Conservation (phyloP, 148 eudicot species). For the Salicornia ramosissima region DNA sequence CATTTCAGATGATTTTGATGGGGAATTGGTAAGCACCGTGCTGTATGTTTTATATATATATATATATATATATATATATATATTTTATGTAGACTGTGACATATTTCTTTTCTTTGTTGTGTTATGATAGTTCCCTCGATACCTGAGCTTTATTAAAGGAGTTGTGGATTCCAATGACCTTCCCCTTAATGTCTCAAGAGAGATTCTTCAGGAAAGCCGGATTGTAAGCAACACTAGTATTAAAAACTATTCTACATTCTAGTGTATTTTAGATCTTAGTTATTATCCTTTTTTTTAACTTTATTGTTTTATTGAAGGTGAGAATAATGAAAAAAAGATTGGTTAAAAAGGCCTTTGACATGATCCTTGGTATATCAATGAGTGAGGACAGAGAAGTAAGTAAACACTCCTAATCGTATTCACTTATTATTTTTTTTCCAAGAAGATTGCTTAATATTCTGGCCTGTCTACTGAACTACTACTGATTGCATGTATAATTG, state of each 20-base stretch:
- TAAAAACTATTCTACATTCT: not conserved
- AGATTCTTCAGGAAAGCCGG: conserved; percentile 97
- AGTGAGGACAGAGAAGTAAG: conserved; percentile 86
- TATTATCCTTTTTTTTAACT: not conserved
- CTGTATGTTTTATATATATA: no score
- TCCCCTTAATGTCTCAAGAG: conserved; percentile 95
- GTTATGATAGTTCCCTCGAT: conserved; percentile 69
- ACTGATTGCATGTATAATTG: not conserved
- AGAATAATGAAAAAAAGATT: conserved; percentile 86
- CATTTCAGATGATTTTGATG: conserved; percentile 98
- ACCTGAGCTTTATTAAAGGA: conserved; percentile 89
- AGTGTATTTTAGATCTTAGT: not conserved
- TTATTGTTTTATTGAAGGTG: conserved; percentile 46
- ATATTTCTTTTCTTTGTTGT: not conserved
- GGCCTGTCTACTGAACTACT: not conserved
- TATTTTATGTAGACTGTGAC: no score
- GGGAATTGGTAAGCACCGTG: conserved; percentile 66
- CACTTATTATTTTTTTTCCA: not conserved
- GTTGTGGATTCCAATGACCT: conserved; percentile 96
- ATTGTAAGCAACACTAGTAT: conserved; percentile 51
- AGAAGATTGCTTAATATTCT: not conserved
- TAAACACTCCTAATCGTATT: not conserved
- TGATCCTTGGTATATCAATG: conserved; percentile 88
- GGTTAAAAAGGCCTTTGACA: conserved; percentile 93
- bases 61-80: no score